A percentile compares a stretch with the other conserved stretches of the same genome.
These are phyloP conservation scores for Russula sp. DNA, from an alignment of 768 basidiomycete species.

Conservation along the genomic window DNA sequence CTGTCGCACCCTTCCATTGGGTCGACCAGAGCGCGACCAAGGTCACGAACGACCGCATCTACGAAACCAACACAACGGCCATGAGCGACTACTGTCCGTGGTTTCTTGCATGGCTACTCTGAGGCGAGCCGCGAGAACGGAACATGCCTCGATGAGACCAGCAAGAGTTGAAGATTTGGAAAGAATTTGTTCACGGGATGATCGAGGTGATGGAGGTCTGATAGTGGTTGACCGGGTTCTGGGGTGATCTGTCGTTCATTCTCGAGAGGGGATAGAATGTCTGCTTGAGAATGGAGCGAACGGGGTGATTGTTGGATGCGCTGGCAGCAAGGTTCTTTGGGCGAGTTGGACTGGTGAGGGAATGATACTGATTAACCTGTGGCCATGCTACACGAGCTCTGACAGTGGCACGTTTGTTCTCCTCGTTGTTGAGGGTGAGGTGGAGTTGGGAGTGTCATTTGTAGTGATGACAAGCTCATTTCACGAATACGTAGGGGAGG, in stretches of 20 bases:
- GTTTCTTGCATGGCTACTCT: constrained; percentile 39
- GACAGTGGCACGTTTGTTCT: constrained; percentile 32
- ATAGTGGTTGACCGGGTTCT: constrained; percentile 66
- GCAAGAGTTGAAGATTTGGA: constrained; percentile 41
- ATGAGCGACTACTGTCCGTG: constrained; percentile 54
- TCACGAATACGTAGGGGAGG: no score
- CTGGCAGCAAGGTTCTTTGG: constrained; percentile 23
- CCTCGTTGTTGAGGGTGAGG: constrained; percentile 55
- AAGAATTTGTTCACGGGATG: constrained; percentile 57
- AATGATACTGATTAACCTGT: constrained; percentile 44
- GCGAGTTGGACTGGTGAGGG: constrained; percentile 31
- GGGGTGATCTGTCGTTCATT: constrained; percentile 60
- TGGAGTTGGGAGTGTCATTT: constrained; percentile 53
- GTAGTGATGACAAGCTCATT: no score
- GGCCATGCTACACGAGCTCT: constrained; percentile 48
- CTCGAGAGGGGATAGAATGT: constrained; percentile 31
- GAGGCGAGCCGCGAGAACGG: constrained; percentile 59
- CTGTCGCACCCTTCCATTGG: constrained; percentile 33
- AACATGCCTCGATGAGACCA: constrained; percentile 70
- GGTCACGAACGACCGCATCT: constrained; percentile 58
- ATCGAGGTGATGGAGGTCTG: constrained; percentile 57
- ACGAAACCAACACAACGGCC: constrained; percentile 55
- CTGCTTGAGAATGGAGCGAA: constrained; percentile 69
- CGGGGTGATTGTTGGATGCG: constrained; percentile 40
- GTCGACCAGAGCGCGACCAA: constrained; percentile 58